Base-by-base conservation (phyloP, 108 stramenopile species). In the Pinguiococcus pyrenoidosus region DNA sequence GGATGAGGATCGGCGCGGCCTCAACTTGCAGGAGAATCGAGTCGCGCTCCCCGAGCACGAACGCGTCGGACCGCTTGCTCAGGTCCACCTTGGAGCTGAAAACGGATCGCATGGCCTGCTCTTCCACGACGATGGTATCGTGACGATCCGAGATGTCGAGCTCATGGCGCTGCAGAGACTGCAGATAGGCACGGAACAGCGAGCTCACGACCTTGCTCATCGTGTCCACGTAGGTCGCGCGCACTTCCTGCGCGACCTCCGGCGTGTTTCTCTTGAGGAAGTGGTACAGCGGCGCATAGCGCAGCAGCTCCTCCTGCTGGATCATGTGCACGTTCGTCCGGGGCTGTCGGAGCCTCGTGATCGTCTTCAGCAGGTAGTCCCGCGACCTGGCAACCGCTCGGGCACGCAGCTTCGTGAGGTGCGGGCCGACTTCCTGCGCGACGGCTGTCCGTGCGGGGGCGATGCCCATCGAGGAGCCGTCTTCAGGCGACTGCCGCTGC, bases 241-340 rank as follows among this genome's bases (percentile, higher is more conserved):
- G 75, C 14, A 96, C 57, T 66, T 99, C 92, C 14, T 73, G 57
- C 18, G 88, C 87, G 51, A 87, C 82, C 17, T 81, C 76, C 4
- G 88, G 87, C 12, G 76, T 71, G 25, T 92, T 84, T 16, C 77
- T 70, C 47, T 67, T 42, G 35, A 99, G 50, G 65, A 99, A 99
- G 24, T 89, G 81, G 44, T 83, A 66, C 52, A 96, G 54, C 37
- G 37, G 14, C 29, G 23, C 44, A 41, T 62, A 66, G 43, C 84
- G 80, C 32, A 96, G 68, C 42, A 99, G 70, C 13, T 77, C 77
- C 56, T 86, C 78, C 25, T 83, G 78, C 61, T 99, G 98, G 39
- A 96, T 75, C 69, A 93, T 92, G 24, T 89, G 82, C 49, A 96
- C 78, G 60, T 96, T 92, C 10, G 92, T 94, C 61, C 89, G 81